Conservation (phyloP, 306 rosid genomes). For the Gynostemma pentaphyllum region DNA sequence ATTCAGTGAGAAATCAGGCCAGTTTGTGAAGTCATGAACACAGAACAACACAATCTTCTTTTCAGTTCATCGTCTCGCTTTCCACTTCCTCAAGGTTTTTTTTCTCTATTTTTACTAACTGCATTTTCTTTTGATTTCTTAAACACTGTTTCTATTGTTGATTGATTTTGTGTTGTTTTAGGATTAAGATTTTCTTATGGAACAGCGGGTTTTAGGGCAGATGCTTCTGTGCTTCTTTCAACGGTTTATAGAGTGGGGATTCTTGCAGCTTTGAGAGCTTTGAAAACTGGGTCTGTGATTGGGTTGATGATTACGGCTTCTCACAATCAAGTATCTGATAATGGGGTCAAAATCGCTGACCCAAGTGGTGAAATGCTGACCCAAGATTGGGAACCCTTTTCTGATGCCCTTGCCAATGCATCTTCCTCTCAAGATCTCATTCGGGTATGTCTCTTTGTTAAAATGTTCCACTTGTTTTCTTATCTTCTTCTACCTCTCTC, state of each 20-base stretch:
- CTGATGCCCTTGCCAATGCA: constrained; percentile 65
- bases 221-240: constrained; percentile 56
- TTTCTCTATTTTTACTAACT: not conserved
- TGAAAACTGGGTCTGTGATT: constrained; percentile 42
- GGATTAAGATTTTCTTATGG: constrained; percentile 70
- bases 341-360: constrained; percentile 84
- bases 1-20: not conserved
- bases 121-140: too few species aligned
- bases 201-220: constrained; percentile 77
- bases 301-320: constrained; percentile 93
- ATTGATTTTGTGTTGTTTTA: constrained; percentile 13
- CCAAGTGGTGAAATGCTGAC: constrained; percentile 79
- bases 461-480: not conserved
- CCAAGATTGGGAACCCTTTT: constrained; percentile 89
- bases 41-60: constrained; percentile 45
- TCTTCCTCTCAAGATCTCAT: constrained; percentile 46
- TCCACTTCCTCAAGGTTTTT: constrained; percentile 46
- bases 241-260: constrained; percentile 62
- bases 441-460: constrained; percentile 13
- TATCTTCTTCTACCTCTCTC: not conserved
- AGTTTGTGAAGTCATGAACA: constrained; percentile 32
- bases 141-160: not conserved
- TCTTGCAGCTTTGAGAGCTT: constrained; percentile 67
- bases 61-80: constrained; percentile 42
- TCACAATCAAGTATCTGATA: constrained; percentile 72